phyloP scores from a whole-genome alignment of 805 yeast species.

The Candida coleopterorum region DNA sequence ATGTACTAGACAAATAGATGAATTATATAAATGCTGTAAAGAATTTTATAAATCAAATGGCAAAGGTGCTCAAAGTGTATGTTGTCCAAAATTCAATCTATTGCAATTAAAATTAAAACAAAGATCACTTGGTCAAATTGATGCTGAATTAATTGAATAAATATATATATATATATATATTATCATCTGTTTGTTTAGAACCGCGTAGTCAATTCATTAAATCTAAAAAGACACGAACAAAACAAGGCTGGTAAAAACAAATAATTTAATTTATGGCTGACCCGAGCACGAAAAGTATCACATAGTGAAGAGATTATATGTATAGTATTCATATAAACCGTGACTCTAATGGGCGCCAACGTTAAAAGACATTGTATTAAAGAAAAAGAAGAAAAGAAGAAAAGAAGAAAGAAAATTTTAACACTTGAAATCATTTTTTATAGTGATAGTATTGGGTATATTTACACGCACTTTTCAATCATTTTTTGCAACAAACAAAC shows the following conservation, averaged over 20 bases:
- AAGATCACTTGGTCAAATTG: constrained; percentile 50
- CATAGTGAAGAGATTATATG: constrained; percentile 44
- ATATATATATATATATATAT: constrained; percentile 2
- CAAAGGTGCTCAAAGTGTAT: constrained; percentile 53
- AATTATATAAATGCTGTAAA: constrained; percentile 71
- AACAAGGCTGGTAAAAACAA: constrained; percentile 50
- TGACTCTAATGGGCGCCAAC: constrained; percentile 86
- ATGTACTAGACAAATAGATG: constrained; percentile 66
- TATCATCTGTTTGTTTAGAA: constrained; percentile 58
- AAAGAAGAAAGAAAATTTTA: neutral
- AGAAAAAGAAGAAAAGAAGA: constrained; percentile 16
- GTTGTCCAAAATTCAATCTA: constrained; percentile 72
- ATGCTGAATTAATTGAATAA: constrained; percentile 46
- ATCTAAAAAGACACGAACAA: constrained; percentile 48
- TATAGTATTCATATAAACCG: constrained; percentile 47
- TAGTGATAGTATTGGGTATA: neutral
- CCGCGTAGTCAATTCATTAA: constrained; percentile 58
- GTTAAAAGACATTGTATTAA: constrained; percentile 34
- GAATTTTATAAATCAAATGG: constrained; percentile 61
- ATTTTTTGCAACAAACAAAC: too few relatives aligned
- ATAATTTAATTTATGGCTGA: constrained; percentile 70
- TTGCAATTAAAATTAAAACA: constrained; percentile 64
- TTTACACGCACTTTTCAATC: too few relatives aligned
- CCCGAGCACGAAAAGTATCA: constrained; percentile 83
- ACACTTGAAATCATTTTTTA: too few relatives aligned